phyloP scores from a whole-genome alignment of 345 rosid genomes.

The Bruguiera sexangula region DNA sequence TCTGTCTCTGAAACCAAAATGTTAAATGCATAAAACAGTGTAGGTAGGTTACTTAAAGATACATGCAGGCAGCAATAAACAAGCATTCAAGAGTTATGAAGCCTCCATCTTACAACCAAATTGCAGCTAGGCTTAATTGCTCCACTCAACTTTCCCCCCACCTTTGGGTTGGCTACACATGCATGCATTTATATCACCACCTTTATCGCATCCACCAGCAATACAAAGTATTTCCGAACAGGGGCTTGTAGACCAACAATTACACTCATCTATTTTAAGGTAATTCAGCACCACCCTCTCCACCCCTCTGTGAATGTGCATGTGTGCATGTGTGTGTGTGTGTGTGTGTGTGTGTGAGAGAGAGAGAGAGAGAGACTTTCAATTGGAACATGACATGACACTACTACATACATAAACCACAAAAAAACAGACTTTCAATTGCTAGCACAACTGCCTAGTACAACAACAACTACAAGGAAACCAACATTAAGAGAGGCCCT shows the following conservation, averaged over 20 bases:
- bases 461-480: not conserved
- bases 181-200: conserved; percentile 41
- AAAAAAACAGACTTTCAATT: not conserved
- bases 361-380: not conserved
- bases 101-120: conserved; percentile 10
- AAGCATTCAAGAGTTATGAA: conserved; percentile 13
- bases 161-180: conserved; percentile 40
- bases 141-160: conserved; percentile 44
- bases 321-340: no score
- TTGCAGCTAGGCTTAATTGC: conserved; percentile 41
- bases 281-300: not conserved
- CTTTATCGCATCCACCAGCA: conserved; percentile 33
- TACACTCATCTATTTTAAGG: conserved; percentile 5
- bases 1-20: no score
- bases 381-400: not conserved
- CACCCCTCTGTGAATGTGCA: not conserved
- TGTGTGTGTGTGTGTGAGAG: not conserved
- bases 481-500: not conserved
- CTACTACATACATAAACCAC: not conserved
- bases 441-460: not conserved
- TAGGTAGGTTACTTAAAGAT: no score
- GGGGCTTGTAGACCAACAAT: conserved; percentile 2
- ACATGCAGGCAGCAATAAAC: not conserved
- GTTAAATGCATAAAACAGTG: no score
- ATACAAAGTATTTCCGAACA: not conserved